A percentile compares a stretch with the other conserved stretches of the same genome.
These are phyloP conservation scores for Pezicula rhizophila DNA, from an alignment of 2,329 filamentous ascomycete genomes.

Conservation along the genomic window DNA sequence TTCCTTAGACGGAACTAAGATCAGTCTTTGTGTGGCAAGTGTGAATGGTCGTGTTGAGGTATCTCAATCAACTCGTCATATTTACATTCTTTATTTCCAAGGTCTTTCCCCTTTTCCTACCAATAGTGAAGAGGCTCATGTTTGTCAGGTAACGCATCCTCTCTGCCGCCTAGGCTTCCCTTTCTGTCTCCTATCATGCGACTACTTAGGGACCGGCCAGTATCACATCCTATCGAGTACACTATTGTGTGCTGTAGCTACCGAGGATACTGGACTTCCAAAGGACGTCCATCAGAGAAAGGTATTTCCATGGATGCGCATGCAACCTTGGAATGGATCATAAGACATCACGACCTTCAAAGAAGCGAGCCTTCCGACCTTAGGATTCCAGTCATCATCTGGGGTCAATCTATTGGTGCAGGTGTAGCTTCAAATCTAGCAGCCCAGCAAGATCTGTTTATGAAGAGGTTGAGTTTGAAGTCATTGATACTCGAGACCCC, in stretches of 20 bases:
- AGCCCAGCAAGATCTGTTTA: slow-evolving; percentile 8
- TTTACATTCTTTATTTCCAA: slow-evolving; percentile 54
- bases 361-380: slow-evolving; percentile 24
- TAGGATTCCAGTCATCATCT: slow-evolving; percentile 47
- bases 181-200: slow-evolving; percentile 48
- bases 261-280: slow-evolving; percentile 64
- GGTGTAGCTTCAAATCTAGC: slow-evolving; percentile 57
- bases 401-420: slow-evolving; percentile 74
- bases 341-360: slow-evolving; percentile 29
- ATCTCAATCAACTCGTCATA: slow-evolving; percentile 17
- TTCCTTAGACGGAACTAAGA: slow-evolving; percentile 58
- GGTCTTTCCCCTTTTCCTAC: slow-evolving; percentile 29
- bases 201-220: slow-evolving; percentile 30
- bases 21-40: slow-evolving; percentile 49
- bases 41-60: slow-evolving; percentile 6
- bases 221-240: slow-evolving; percentile 27
- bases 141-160: slow-evolving; percentile 51
- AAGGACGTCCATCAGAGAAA: slow-evolving; percentile 61
- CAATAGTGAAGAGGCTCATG: slow-evolving; percentile 15
- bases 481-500: slow-evolving; percentile 69
- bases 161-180: slow-evolving; percentile 49
- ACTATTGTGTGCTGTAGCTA: slow-evolving; percentile 51
- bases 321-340: slow-evolving; percentile 59
- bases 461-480: slow-evolving; percentile 21
- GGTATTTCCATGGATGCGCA: slow-evolving; percentile 65